Evolutionary conservation across 1,139 yeast species (phyloP).

Genomic region (Nadsonia commutata): DNA sequence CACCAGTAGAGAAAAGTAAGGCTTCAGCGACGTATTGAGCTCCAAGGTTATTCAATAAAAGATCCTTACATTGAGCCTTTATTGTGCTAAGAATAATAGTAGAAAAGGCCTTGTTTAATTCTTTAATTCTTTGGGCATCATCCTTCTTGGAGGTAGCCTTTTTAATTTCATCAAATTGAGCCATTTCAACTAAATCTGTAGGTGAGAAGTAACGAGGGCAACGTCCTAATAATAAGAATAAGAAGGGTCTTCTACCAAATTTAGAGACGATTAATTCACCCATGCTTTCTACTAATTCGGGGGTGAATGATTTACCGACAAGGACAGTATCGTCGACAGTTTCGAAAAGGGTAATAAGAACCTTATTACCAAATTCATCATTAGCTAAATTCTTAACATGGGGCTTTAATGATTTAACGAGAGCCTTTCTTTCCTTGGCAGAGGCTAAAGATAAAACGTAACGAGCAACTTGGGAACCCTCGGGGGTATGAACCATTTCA

Average conservation of each 20-base stretch:
- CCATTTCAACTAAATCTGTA: constrained; percentile 42
- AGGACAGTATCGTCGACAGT: constrained; percentile 90
- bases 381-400: constrained; percentile 62
- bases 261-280: constrained; percentile 52
- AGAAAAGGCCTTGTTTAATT: constrained; percentile 49
- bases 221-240: constrained; percentile 66
- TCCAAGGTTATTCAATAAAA: constrained; percentile 60
- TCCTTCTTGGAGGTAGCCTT: constrained; percentile 68
- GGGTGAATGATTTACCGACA: constrained; percentile 54
- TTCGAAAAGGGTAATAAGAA: constrained; percentile 63
- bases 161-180: constrained; percentile 50
- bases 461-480: constrained; percentile 85
- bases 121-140: constrained; percentile 57
- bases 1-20: constrained; percentile 42
- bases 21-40: constrained; percentile 73
- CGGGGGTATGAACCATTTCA: constrained; percentile 87
- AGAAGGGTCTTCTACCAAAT: constrained; percentile 76
- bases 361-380: constrained; percentile 78
- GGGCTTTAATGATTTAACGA: constrained; percentile 56
- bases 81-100: constrained; percentile 51
- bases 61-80: constrained; percentile 30
- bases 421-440: constrained; percentile 82
- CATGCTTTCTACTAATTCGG: constrained; percentile 42
- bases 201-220: constrained; percentile 79
- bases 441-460: constrained; percentile 65